Percentiles rank a stretch among this genome's conserved stretches.
These are phyloP conservation scores for Arthrobotrys sphaeroides DNA, from an alignment of 2,329 filamentous ascomycete species.

Conservation along the genomic window DNA sequence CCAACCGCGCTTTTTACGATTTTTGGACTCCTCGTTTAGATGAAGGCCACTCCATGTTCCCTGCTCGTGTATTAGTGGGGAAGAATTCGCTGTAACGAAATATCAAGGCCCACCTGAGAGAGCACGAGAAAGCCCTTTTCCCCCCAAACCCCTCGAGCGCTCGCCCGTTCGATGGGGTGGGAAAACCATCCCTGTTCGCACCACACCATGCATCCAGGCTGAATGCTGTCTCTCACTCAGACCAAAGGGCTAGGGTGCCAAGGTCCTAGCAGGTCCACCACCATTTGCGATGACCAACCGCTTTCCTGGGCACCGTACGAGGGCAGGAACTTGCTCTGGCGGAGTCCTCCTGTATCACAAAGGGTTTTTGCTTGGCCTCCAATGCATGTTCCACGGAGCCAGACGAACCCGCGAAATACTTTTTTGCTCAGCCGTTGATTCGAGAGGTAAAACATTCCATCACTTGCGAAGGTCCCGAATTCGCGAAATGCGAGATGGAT, in stretches of 20 bases:
- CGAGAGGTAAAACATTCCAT: constrained; percentile 5
- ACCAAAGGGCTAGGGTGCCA: constrained; percentile 29
- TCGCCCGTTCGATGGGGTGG: constrained; percentile 34
- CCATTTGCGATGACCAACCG: constrained; percentile 40
- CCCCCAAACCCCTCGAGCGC: constrained; percentile 50
- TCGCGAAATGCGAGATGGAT: constrained; percentile 29
- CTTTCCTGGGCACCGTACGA: constrained; percentile 44
- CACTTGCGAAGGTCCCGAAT: constrained; percentile 19
- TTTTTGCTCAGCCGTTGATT: constrained; percentile 34
- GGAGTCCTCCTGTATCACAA: constrained; percentile 25
- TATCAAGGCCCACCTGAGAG: constrained; percentile 46
- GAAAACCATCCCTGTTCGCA: constrained; percentile 34
- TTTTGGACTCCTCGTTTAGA: constrained; percentile 53
- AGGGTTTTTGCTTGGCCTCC: constrained; percentile 9
- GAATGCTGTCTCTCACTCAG: constrained; percentile 46
- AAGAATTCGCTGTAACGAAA: constrained; percentile 47
- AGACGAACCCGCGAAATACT: constrained; percentile 23
- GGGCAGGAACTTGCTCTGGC: constrained; percentile 17
- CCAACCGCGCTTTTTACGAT: constrained; percentile 49
- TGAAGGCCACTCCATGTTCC: constrained; percentile 53
- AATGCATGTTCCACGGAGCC: constrained; percentile 37
- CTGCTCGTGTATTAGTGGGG: constrained; percentile 48
- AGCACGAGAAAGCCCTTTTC: constrained; percentile 36
- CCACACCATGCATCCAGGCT: constrained; percentile 52
- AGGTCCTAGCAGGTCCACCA: constrained; percentile 42